Percentiles rank a stretch among this genome's conserved stretches.
Conservation (phyloP, 2,329 filamentous ascomycete species). For the Dothideomycetes sp. region DNA sequence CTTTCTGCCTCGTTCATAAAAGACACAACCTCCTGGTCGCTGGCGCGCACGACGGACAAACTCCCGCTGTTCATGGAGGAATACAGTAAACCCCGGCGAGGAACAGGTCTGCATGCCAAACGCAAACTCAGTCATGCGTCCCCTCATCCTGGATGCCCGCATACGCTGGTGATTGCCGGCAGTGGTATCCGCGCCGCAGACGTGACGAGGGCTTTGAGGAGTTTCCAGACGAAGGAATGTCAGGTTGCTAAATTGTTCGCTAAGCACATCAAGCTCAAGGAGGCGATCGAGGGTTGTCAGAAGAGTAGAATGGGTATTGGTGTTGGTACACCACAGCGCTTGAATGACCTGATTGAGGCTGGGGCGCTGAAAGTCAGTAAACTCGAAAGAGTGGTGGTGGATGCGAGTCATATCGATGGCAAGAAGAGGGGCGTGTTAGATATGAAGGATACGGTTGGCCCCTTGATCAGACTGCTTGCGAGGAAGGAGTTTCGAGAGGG, state of each 20-base stretch:
- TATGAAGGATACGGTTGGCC: conserved; percentile 85
- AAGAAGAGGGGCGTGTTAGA: conserved; percentile 92
- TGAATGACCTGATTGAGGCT: conserved; percentile 68
- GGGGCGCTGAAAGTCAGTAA: conserved; percentile 60
- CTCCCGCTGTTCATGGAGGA: conserved; percentile 68
- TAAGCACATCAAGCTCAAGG: conserved; percentile 92
- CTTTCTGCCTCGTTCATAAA: conserved; percentile 40
- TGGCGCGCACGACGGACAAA: conserved; percentile 56
- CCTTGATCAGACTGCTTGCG: conserved; percentile 64
- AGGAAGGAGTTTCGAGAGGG: conserved; percentile 59
- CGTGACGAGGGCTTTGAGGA: conserved; percentile 62
- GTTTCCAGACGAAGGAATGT: conserved; percentile 68
- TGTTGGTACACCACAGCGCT: conserved; percentile 75
- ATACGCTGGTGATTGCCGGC: conserved; percentile 79
- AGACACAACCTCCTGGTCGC: conserved; percentile 67
- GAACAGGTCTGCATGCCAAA: conserved; percentile 12
- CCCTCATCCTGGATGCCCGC: conserved; percentile 50
- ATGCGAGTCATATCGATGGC: conserved; percentile 85
- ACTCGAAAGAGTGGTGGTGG: conserved; percentile 71
- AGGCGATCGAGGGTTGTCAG: conserved; percentile 68
- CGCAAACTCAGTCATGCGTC: conserved; percentile 52
- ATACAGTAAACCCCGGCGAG: conserved; percentile 9
- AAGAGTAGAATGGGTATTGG: conserved; percentile 64
- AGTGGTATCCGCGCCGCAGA: conserved; percentile 82
- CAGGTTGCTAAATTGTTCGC: conserved; percentile 88